phyloP scores from a whole-genome alignment of 805 yeast species.

The Pichia pseudocactophila region DNA sequence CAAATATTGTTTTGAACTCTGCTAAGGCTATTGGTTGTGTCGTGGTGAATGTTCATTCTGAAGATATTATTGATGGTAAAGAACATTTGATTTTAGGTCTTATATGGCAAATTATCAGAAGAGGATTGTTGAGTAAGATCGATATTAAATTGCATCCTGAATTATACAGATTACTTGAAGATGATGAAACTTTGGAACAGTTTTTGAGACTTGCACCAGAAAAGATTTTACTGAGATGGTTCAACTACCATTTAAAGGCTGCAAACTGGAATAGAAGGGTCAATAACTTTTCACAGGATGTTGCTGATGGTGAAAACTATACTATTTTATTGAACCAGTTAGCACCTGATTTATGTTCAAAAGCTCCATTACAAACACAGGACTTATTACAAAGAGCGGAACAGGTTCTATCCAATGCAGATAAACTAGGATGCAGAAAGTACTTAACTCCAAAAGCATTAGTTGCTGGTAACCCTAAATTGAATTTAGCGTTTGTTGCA shows the following conservation, averaged over 20 bases:
- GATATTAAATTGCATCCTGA: constrained; percentile 96
- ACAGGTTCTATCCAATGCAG: constrained; percentile 78
- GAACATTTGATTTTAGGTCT: constrained; percentile 87
- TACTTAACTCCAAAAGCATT: constrained; percentile 88
- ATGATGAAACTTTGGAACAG: constrained; percentile 95
- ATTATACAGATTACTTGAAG: constrained; percentile 86
- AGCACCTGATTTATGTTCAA: constrained; percentile 74
- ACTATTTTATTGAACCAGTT: constrained; percentile 84
- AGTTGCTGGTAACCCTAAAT: constrained; percentile 93
- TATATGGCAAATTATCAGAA: constrained; percentile 95
- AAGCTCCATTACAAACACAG: constrained; percentile 67
- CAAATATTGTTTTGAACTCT: constrained; percentile 94
- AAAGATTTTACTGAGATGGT: constrained; percentile 94
- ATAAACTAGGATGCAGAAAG: constrained; percentile 84
- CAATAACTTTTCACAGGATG: constrained; percentile 76
- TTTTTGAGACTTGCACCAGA: constrained; percentile 95
- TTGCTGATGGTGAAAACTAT: constrained; percentile 91
- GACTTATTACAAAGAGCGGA: constrained; percentile 81
- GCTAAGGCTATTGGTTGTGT: constrained; percentile 99
- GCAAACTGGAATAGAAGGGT: constrained; percentile 88
- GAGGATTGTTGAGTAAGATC: constrained; percentile 89
- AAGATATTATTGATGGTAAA: constrained; percentile 87
- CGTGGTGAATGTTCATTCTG: constrained; percentile 95
- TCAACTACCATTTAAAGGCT: constrained; percentile 89
- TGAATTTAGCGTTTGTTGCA: constrained; percentile 95